Conservation (phyloP, 345 rosid species). For the Brassica cretica region DNA sequence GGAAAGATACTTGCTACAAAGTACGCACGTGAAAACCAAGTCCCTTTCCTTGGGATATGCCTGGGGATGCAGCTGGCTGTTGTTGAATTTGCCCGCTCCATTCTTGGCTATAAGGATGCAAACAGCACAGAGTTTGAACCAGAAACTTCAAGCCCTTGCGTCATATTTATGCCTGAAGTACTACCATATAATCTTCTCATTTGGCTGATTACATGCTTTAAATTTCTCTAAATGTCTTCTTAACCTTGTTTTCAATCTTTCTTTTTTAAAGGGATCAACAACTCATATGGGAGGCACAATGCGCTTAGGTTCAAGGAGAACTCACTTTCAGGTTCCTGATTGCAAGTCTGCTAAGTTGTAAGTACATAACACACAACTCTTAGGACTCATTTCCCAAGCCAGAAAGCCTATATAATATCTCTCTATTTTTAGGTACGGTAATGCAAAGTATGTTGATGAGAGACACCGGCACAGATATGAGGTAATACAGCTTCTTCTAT, state of each 20-base stretch:
- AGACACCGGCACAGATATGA: constrained; percentile 84
- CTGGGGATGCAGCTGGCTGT: constrained; percentile 90
- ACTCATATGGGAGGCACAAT: constrained; percentile 89
- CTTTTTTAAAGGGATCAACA: constrained; percentile 56
- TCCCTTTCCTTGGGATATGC: constrained; percentile 83
- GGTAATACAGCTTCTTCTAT: constrained; percentile 42
- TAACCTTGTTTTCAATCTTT: constrained; percentile 14
- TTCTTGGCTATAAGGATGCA: constrained; percentile 66
- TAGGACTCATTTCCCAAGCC: background rate
- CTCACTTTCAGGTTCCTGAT: constrained; percentile 60
- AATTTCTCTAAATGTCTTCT: background rate
- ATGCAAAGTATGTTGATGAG: constrained; percentile 65
- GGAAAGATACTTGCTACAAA: constrained; percentile 84
- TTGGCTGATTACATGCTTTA: constrained; percentile 1
- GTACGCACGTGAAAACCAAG: constrained; percentile 69
- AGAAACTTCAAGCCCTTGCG: constrained; percentile 68
- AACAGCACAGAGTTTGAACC: constrained; percentile 81
- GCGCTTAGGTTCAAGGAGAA: constrained; percentile 82
- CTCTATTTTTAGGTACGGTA: constrained; percentile 55
- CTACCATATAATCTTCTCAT: constrained; percentile 7
- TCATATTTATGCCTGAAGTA: constrained; percentile 87
- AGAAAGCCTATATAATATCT: background rate
- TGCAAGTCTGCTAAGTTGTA: constrained; percentile 79
- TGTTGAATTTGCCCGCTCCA: constrained; percentile 74
- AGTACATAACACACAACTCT: constrained; percentile 26